A percentile compares a stretch with the other conserved stretches of the same genome.
These are phyloP conservation scores for Ceratobasidium sp. DNA, from an alignment of 1,284 basidiomycete species.

Conservation along the genomic window DNA sequence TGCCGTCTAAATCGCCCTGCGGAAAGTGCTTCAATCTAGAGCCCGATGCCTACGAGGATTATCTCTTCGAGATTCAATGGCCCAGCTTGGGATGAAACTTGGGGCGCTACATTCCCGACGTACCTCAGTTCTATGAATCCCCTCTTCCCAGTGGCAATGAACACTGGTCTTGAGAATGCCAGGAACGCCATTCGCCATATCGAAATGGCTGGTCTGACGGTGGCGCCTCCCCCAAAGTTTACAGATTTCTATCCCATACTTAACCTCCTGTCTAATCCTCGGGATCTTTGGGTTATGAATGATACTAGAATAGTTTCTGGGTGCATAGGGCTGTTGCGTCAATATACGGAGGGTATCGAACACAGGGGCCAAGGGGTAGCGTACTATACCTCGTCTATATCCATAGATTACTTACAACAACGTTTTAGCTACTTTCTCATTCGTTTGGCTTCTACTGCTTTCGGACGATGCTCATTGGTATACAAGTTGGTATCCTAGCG, in stretches of 20 bases:
- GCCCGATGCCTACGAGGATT: not conserved
- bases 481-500: constrained; percentile 5
- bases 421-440: not conserved
- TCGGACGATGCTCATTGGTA: not conserved
- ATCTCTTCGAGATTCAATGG: not conserved
- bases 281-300: not conserved
- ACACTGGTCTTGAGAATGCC: not conserved
- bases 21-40: too few species aligned
- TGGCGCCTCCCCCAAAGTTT: not conserved
- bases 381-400: not conserved
- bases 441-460: constrained; percentile 21
- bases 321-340: not conserved
- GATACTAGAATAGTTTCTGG: not conserved
- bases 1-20: too few species aligned
- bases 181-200: not conserved
- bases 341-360: not conserved
- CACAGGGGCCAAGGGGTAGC: not conserved
- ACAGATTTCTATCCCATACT: constrained; percentile 2
- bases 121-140: not conserved
- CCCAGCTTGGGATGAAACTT: not conserved
- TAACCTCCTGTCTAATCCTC: not conserved
- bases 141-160: not conserved
- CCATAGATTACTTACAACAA: too few species aligned
- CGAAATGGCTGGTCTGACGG: not conserved
- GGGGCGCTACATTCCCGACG: not conserved